Conservation (phyloP, 1,284 basidiomycete genomes). For the Inonotus hispidus region DNA sequence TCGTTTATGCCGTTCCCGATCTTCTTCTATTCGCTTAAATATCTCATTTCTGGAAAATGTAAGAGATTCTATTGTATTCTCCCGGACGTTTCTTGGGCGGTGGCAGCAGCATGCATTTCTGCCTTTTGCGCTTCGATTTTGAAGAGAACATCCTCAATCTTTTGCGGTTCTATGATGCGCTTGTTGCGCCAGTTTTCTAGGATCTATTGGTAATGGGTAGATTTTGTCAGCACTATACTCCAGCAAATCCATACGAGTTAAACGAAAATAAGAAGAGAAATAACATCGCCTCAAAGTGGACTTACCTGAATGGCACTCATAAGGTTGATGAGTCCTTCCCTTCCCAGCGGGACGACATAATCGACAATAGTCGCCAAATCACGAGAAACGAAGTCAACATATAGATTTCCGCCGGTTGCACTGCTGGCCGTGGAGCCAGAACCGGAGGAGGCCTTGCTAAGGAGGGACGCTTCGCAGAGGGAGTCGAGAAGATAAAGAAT, state of each 20-base stretch:
- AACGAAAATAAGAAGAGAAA: neutral
- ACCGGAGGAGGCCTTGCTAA: slow-evolving; percentile 54
- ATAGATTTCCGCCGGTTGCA: slow-evolving; percentile 38
- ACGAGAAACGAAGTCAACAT: slow-evolving; percentile 68
- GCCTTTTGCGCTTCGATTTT: slow-evolving; percentile 43
- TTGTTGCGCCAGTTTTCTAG: slow-evolving; percentile 84
- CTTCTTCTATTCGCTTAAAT: slow-evolving; percentile 88
- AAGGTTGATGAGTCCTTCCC: slow-evolving; percentile 80
- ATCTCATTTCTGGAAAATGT: slow-evolving; percentile 63
- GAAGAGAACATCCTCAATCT: slow-evolving; percentile 61
- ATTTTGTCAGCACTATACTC: neutral
- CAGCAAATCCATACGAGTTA: neutral
- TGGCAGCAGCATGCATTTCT: slow-evolving; percentile 20
- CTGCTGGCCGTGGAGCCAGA: slow-evolving; percentile 33
- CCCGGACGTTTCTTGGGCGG: neutral
- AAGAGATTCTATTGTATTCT: slow-evolving; percentile 21
- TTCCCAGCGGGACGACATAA: slow-evolving; percentile 74
- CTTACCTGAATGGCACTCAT: slow-evolving; percentile 79
- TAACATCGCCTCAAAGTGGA: slow-evolving; percentile 2
- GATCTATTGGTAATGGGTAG: slow-evolving; percentile 54
- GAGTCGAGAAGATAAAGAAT: slow-evolving; percentile 89
- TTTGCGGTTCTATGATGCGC: slow-evolving; percentile 73
- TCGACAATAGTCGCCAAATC: slow-evolving; percentile 76
- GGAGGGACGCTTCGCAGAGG: slow-evolving; percentile 72
- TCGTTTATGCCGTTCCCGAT: slow-evolving; percentile 91